phyloP scores from a whole-genome alignment of 805 yeast genomes.

The Ogataea ramenticola region DNA sequence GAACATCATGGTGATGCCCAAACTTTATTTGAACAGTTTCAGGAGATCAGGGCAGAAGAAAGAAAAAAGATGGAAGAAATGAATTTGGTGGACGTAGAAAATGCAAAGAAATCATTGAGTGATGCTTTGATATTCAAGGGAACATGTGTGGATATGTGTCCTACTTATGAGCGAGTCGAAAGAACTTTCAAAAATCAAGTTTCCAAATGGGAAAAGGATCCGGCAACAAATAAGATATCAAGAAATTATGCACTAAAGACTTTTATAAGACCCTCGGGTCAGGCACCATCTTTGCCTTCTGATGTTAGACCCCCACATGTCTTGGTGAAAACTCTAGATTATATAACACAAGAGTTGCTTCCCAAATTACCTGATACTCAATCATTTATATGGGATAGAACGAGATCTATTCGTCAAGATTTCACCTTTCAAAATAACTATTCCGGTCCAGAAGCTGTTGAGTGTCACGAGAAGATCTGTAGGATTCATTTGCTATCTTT shows the following conservation, averaged over 20 bases:
- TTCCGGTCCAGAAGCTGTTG: constrained; percentile 88
- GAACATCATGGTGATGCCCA: constrained; percentile 46
- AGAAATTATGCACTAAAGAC: constrained; percentile 71
- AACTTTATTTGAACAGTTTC: constrained; percentile 68
- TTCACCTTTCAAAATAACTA: constrained; percentile 93
- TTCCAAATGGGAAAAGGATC: constrained; percentile 66
- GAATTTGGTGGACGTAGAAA: constrained; percentile 84
- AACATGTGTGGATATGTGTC: constrained; percentile 91
- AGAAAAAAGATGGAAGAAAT: constrained; percentile 69
- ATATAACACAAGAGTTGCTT: constrained; percentile 58
- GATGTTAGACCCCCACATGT: constrained; percentile 93
- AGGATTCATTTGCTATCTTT: constrained; percentile 76
- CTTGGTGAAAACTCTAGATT: constrained; percentile 58
- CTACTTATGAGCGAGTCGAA: constrained; percentile 83
- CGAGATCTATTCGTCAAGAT: constrained; percentile 93
- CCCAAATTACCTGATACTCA: constrained; percentile 75
- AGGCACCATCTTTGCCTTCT: constrained; percentile 94
- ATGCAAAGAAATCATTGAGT: constrained; percentile 69
- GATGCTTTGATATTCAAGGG: constrained; percentile 89
- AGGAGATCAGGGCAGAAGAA: constrained; percentile 66
- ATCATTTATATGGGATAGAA: constrained; percentile 93
- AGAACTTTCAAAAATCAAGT: constrained; percentile 85
- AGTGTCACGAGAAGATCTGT: constrained; percentile 87
- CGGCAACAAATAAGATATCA: constrained; percentile 50
- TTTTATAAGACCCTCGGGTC: constrained; percentile 95